These are phyloP conservation scores for Geotrichum macrosporum DNA, from an alignment of 1,139 yeast species.

Conservation along the genomic window DNA sequence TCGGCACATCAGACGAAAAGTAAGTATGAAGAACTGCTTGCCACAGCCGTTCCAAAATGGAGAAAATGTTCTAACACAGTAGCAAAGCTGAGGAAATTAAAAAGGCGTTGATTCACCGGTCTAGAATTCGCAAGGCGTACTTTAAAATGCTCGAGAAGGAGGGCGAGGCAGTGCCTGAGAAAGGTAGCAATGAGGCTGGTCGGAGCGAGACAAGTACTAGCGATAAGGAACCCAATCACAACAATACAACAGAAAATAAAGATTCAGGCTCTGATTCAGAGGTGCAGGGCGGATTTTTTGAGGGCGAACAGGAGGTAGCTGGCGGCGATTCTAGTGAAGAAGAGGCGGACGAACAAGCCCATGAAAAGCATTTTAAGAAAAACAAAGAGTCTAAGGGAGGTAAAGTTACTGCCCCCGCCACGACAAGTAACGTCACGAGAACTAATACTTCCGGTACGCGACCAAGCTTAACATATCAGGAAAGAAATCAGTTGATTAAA, in stretches of 20 bases:
- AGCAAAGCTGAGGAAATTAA: conserved; percentile 62
- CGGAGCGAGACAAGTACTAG: neutral
- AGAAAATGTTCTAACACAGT: too few species aligned
- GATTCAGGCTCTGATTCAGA: conserved; percentile 5
- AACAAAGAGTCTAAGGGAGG: conserved; percentile 40
- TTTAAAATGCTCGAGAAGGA: conserved; percentile 75
- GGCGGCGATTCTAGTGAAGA: neutral
- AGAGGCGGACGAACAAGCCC: neutral
- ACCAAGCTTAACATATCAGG: conserved; percentile 42
- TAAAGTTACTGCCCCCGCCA: too few species aligned
- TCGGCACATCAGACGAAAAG: conserved; percentile 10
- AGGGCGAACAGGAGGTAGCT: too few species aligned
- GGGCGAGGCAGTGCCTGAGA: conserved; percentile 40
- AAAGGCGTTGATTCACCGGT: conserved; percentile 70
- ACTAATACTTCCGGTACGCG: too few species aligned
- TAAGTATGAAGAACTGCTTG: too few species aligned
- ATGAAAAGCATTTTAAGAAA: conserved; percentile 23
- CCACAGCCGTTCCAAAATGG: too few species aligned
- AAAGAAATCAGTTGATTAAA: conserved; percentile 32
- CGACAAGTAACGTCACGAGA: too few species aligned
- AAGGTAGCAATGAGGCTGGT: conserved; percentile 20
- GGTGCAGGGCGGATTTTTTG: conserved; percentile 17
- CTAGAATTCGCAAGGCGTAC: conserved; percentile 78
- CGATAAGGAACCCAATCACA: neutral
- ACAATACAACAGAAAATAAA: neutral